Percentiles rank a stretch among this genome's conserved stretches.
Evolutionary conservation across 306 rosid genomes (phyloP).

Genomic region (Cucurbita maxima): DNA sequence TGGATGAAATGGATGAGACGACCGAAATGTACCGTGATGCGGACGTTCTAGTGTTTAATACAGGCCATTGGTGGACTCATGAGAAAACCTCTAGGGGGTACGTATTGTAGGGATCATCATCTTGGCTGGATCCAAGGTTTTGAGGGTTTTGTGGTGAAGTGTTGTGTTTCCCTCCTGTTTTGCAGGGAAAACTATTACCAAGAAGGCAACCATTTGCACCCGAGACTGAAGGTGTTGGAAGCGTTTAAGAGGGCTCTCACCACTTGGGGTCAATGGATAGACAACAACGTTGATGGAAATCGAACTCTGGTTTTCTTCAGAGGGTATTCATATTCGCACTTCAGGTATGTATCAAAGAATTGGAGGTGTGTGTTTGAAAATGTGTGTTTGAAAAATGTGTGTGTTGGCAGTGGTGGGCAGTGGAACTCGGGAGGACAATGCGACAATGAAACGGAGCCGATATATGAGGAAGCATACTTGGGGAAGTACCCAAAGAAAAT

Average conservation of each 20-base stretch:
- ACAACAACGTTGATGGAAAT: constrained; percentile 36
- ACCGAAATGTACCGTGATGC: constrained; percentile 62
- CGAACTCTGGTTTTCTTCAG: constrained; percentile 70
- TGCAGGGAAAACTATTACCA: constrained; percentile 84
- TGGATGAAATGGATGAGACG: constrained; percentile 80
- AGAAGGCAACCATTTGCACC: constrained; percentile 68
- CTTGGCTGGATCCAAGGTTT: background rate
- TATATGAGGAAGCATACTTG: constrained; percentile 33
- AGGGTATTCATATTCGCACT: constrained; percentile 87
- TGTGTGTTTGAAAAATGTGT: background rate
- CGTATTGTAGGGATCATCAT: background rate
- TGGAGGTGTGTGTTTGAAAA: too few species aligned
- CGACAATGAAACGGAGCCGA: constrained; percentile 65
- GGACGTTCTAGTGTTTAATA: constrained; percentile 70
- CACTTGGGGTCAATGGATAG: constrained; percentile 86
- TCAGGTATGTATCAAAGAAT: constrained; percentile 32
- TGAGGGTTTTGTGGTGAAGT: background rate
- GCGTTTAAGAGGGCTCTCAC: constrained; percentile 75
- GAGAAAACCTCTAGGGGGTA: constrained; percentile 92
- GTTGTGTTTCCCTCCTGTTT: constrained; percentile 9
- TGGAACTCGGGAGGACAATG: constrained; percentile 98
- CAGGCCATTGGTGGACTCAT: constrained; percentile 99
- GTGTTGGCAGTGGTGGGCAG: constrained; percentile 68
- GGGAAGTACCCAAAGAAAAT: constrained; percentile 61
- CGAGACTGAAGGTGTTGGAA: constrained; percentile 61